Conservation (phyloP, 129 eudicot species). For the Flaveria robusta region DNA sequence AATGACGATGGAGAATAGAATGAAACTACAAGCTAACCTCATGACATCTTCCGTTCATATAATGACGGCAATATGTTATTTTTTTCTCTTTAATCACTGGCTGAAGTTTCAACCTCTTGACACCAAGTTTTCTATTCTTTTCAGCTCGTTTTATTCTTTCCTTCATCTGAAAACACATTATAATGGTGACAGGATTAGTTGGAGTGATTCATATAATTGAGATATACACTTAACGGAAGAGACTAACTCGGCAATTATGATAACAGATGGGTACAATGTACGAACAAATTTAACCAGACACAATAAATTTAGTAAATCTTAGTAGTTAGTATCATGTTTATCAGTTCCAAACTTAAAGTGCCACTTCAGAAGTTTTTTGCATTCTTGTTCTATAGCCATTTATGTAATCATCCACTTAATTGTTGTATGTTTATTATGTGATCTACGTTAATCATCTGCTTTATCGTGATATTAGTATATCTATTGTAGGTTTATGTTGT, state of each 20-base stretch:
- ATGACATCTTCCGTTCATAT: constrained; percentile 77
- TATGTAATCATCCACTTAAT: not conserved
- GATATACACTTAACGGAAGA: not conserved
- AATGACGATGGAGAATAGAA: not conserved
- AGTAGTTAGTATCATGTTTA: not conserved
- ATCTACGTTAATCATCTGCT: not conserved
- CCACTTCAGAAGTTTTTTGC: not conserved
- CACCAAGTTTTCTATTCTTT: constrained; percentile 61
- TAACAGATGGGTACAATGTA: constrained; percentile 6
- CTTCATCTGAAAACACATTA: constrained; percentile 53
- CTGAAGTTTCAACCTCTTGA: constrained; percentile 58
- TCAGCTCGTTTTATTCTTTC: constrained; percentile 54
- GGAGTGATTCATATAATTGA: not conserved
- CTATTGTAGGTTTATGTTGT: not conserved
- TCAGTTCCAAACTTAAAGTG: not conserved
- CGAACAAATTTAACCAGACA: not conserved
- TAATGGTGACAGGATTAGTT: not conserved
- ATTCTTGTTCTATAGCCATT: not conserved
- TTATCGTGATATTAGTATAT: not conserved
- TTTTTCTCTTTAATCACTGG: constrained; percentile 55
- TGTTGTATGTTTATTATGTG: constrained; percentile 1
- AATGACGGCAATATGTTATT: constrained; percentile 66
- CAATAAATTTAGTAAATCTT: not conserved
- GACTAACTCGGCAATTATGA: not conserved
- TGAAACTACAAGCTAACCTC: constrained; percentile 50